A percentile compares a stretch with the other conserved stretches of the same genome.
Conservation (phyloP, 1,139 yeast species). For the Blastobotrys persicus region DNA sequence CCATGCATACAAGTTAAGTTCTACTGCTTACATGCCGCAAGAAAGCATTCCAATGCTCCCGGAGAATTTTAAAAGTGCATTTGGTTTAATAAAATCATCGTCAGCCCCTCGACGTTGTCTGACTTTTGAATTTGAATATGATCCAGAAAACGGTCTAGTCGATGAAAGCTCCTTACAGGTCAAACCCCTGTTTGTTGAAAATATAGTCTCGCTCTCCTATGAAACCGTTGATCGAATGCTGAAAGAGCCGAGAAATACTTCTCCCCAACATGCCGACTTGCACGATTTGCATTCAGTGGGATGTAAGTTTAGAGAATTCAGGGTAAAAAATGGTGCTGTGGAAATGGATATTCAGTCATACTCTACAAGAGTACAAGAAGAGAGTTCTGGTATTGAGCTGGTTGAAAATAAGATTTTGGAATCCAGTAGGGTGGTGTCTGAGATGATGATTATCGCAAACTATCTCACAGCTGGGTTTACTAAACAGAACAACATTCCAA, state of each 20-base stretch:
- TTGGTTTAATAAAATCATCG: conserved; percentile 11
- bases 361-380: conserved; percentile 17
- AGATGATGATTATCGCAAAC: conserved; percentile 79
- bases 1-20: conserved; percentile 51
- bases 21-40: conserved; percentile 77
- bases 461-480: conserved; percentile 57
- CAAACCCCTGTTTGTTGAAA: conserved; percentile 42
- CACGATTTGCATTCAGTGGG: conserved; percentile 39
- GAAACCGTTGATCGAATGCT: conserved; percentile 47
- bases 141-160: conserved; percentile 35
- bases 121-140: conserved; percentile 45
- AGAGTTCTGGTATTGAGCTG: conserved; percentile 17
- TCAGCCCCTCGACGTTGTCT: conserved; percentile 44
- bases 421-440: conserved; percentile 55
- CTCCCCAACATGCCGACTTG: conserved; percentile 37
- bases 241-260: conserved; percentile 11
- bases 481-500: conserved; percentile 48
- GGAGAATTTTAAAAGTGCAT: conserved; percentile 42
- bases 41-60: conserved; percentile 73
- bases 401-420: conserved; percentile 21
- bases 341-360: conserved; percentile 16
- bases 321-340: conserved; percentile 24
- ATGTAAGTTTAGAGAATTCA: conserved; percentile 30
- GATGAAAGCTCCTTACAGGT: conserved; percentile 25
- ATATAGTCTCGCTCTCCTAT: conserved; percentile 51